These are phyloP conservation scores for Verticillium isaacii DNA, from an alignment of 2,329 filamentous ascomycete genomes.

Conservation along the genomic window DNA sequence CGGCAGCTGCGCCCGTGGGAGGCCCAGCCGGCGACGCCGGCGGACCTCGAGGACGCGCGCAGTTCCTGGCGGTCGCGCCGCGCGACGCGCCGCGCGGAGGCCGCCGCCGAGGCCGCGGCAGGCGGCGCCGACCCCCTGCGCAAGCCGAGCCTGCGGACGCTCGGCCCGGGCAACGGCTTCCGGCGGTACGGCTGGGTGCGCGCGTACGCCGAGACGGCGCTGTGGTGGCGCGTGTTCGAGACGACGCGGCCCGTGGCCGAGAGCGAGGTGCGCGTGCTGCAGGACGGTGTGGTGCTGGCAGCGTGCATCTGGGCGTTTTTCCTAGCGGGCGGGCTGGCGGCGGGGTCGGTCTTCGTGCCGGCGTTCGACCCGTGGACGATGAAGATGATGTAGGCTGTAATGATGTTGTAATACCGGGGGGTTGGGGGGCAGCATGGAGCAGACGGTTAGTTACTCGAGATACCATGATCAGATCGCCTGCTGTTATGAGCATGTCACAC, in stretches of 20 bases:
- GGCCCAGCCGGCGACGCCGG: conserved; percentile 9
- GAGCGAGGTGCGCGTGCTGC: conserved; percentile 17
- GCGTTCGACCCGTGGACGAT: conserved; percentile 7
- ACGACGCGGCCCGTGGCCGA: conserved; percentile 17
- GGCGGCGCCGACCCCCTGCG: conserved; percentile 14
- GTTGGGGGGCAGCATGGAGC: no score
- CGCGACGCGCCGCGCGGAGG: conserved; percentile 10
- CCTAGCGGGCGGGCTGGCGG: conserved; percentile 15
- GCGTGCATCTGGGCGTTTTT: conserved; percentile 20
- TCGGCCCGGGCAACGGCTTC: conserved; percentile 20
- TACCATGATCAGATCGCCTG: no score
- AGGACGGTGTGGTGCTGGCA: conserved; percentile 21
- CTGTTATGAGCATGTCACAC: no score
- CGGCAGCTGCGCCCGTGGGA: conserved; percentile 36
- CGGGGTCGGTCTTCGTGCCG: conserved; percentile 16
- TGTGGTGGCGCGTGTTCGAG: conserved; percentile 16
- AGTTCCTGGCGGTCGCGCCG: conserved; percentile 3
- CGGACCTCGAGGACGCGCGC: conserved; percentile 25
- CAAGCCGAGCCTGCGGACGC: conserved; percentile 15
- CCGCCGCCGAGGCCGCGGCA: conserved; percentile 5
- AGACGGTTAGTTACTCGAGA: no score
- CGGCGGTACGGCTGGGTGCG: conserved; percentile 16
- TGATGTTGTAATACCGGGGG: neutral
- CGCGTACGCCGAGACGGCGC: conserved; percentile 13
- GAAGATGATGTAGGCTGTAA: neutral